Conservation (phyloP, 768 basidiomycete species). For the Mrakia gelida region DNA sequence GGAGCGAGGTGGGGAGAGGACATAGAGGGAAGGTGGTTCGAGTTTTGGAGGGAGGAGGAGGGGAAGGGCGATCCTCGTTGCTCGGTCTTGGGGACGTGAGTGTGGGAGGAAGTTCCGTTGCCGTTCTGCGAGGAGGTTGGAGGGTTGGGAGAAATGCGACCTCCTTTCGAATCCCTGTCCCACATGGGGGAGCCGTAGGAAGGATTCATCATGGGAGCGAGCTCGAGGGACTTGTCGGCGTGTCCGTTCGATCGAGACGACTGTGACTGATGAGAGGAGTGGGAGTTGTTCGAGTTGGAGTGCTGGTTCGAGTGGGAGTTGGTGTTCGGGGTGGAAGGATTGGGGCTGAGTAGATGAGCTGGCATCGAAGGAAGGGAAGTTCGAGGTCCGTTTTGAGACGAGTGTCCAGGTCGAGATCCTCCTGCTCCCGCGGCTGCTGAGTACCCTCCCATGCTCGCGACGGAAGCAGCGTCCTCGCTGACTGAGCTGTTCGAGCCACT, state of each 20-base stretch:
- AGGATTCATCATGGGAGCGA: background rate
- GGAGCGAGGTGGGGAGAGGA: background rate
- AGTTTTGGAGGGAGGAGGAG: background rate
- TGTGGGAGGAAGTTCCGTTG: too few species aligned
- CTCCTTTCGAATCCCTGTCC: background rate
- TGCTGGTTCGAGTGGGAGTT: background rate
- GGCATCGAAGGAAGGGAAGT: conserved; percentile 4
- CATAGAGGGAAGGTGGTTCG: conserved; percentile 1
- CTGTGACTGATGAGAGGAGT: too few species aligned
- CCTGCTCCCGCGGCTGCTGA: background rate
- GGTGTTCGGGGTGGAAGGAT: background rate
- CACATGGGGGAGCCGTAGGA: background rate
- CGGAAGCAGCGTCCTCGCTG: background rate
- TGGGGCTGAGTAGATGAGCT: background rate
- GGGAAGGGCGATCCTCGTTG: conserved; percentile 5
- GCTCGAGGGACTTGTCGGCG: background rate
- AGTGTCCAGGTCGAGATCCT: background rate
- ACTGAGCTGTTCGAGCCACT: background rate
- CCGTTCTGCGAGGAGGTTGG: background rate
- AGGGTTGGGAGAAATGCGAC: background rate
- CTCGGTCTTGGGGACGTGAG: background rate
- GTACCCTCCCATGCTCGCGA: background rate
- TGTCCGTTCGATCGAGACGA: background rate
- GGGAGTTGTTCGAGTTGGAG: background rate
- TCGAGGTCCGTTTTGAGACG: conserved; percentile 1